Evolutionary conservation across 139 green algal species (phyloP).

Genomic region (Mesostigma viride): DNA sequence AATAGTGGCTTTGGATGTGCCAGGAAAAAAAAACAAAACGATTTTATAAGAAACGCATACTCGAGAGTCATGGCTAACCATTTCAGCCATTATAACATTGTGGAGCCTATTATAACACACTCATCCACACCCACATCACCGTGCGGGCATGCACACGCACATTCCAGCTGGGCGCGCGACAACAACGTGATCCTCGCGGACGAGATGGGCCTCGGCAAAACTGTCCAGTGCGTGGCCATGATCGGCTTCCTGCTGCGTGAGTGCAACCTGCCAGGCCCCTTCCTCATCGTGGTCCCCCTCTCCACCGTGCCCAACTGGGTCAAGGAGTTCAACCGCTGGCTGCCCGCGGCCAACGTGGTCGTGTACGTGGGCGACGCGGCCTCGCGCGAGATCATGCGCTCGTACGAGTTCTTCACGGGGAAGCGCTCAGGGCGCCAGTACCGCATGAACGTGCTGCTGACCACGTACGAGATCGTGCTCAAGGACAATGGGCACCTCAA

Average conservation of each 20-base stretch:
- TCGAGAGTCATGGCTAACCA: too few species aligned
- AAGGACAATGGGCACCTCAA: conserved; percentile 53
- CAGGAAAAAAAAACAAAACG: too few species aligned
- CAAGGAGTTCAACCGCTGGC: conserved; percentile 71
- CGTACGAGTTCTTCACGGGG: conserved; percentile 46
- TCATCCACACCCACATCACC: too few species aligned
- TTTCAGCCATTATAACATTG: too few species aligned
- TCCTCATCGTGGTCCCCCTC: conserved; percentile 79
- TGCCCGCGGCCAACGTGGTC: conserved; percentile 49
- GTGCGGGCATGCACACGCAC: too few species aligned
- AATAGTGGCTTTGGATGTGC: too few species aligned
- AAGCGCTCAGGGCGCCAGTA: conserved; percentile 22
- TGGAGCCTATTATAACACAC: too few species aligned
- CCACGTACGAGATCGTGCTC: conserved; percentile 83
- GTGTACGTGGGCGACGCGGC: conserved; percentile 80
- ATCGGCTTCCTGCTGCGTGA: conserved; percentile 44
- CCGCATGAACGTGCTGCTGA: conserved; percentile 68
- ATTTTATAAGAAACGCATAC: too few species aligned
- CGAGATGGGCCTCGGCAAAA: conserved; percentile 82
- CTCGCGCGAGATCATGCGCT: conserved; percentile 44
- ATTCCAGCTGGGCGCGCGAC: conserved; percentile 54
- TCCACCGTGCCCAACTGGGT: conserved; percentile 84
- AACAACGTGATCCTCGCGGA: conserved; percentile 88
- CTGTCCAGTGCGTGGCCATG: conserved; percentile 61
- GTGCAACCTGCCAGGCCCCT: conserved; percentile 49